Percentiles rank a stretch among this genome's conserved stretches.
Evolutionary conservation across 768 basidiomycete genomes (phyloP).

Genomic region (Brasilioporus rufonigricans): DNA sequence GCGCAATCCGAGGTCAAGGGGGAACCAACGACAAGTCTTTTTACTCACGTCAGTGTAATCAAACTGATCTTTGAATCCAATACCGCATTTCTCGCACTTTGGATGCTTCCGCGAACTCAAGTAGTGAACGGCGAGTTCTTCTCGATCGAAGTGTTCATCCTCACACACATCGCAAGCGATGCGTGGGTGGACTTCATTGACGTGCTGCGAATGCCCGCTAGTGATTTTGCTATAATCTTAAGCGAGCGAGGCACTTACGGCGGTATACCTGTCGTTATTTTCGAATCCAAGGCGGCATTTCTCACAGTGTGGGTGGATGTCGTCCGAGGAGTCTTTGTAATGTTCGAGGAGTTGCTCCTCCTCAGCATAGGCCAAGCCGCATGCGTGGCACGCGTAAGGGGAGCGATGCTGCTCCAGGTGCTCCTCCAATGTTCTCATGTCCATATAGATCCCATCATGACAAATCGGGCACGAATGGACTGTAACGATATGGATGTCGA

Average conservation of each 20-base stretch:
- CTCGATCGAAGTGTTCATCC: slow-evolving; percentile 19
- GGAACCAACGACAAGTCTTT: background rate
- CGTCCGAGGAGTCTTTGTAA: slow-evolving; percentile 35
- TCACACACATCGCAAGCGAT: slow-evolving; percentile 33
- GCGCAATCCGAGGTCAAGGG: slow-evolving; percentile 11
- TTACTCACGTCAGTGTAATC: slow-evolving; percentile 29
- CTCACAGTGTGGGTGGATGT: slow-evolving; percentile 37
- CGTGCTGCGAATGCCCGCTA: slow-evolving; percentile 34
- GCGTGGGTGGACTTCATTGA: slow-evolving; percentile 36
- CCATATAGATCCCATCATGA: slow-evolving; percentile 31
- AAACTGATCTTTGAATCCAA: slow-evolving; percentile 27
- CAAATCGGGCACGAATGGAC: slow-evolving; percentile 34
- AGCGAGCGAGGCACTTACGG: slow-evolving; percentile 23
- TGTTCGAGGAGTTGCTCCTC: slow-evolving; percentile 40
- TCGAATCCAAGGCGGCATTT: slow-evolving; percentile 36
- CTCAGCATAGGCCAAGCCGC: slow-evolving; percentile 24
- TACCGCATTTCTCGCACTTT: slow-evolving; percentile 24
- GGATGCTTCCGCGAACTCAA: slow-evolving; percentile 27
- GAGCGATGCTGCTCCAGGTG: slow-evolving; percentile 31
- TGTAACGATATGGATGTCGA: slow-evolving; percentile 30
- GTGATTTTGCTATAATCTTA: background rate
- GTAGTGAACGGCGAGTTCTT: slow-evolving; percentile 27
- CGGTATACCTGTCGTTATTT: slow-evolving; percentile 25
- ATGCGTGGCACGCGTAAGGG: slow-evolving; percentile 25
- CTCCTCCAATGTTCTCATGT: slow-evolving; percentile 23